Conservation (phyloP, 129 eudicot species). For the Pittosporum tobira region DNA sequence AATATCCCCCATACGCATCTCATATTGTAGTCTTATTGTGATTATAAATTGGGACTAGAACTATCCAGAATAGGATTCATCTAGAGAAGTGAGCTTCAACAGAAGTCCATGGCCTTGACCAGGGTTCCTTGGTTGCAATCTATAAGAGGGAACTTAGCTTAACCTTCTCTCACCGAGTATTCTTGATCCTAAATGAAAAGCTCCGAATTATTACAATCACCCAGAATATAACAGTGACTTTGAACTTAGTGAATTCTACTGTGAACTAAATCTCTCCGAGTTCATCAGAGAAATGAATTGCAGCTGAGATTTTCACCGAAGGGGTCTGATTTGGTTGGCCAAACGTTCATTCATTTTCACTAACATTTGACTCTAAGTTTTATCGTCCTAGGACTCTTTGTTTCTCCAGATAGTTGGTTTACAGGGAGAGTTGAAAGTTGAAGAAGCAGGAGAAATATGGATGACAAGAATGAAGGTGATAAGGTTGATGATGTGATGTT, state of each 20-base stretch:
- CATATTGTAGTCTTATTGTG: slow-evolving; percentile 45
- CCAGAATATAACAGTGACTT: not conserved
- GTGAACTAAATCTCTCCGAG: not conserved
- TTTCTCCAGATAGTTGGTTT: not conserved
- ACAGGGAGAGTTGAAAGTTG: not conserved
- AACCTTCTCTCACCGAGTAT: slow-evolving; percentile 21
- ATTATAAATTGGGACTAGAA: slow-evolving; percentile 40
- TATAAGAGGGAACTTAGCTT: slow-evolving; percentile 15
- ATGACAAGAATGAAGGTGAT: slow-evolving; percentile 44
- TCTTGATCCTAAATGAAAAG: not conserved
- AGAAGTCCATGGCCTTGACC: slow-evolving; percentile 44
- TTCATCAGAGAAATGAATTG: not conserved
- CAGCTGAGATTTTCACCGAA: not conserved
- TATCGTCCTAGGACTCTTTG: not conserved
- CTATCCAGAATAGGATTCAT: slow-evolving; percentile 5
- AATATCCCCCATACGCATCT: slow-evolving; percentile 24
- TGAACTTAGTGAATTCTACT: not conserved
- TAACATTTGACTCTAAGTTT: not conserved
- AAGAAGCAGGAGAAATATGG: slow-evolving; percentile 26
- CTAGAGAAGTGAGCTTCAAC: slow-evolving; percentile 7
- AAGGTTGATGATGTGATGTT: slow-evolving; percentile 67
- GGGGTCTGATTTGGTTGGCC: not conserved
- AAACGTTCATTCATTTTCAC: not conserved
- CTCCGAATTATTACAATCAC: too few species aligned
- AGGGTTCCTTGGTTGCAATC: slow-evolving; percentile 20